These are phyloP conservation scores for Gossypioides kirkii DNA, from an alignment of 345 rosid species.

Conservation along the genomic window DNA sequence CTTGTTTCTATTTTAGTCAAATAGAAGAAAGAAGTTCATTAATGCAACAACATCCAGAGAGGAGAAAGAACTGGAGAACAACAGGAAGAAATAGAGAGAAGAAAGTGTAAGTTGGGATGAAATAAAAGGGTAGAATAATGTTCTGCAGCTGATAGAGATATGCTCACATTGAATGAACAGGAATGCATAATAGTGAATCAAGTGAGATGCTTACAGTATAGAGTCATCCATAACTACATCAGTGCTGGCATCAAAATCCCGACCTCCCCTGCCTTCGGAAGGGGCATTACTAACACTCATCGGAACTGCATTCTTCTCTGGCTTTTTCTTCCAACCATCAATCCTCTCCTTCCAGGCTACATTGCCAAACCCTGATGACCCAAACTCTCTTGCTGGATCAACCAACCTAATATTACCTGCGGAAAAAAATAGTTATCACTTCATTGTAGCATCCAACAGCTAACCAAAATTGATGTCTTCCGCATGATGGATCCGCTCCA, in stretches of 20 bases:
- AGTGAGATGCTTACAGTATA: conserved; percentile 56
- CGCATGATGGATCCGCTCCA: conserved; percentile 18
- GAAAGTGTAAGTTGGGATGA: neutral
- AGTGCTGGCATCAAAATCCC: conserved; percentile 84
- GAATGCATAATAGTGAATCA: neutral
- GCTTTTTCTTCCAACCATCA: conserved; percentile 98
- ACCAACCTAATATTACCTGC: conserved; percentile 66
- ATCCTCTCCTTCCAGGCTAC: conserved; percentile 95
- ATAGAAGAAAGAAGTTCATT: neutral
- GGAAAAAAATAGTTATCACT: neutral
- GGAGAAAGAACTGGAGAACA: neutral
- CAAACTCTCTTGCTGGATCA: conserved; percentile 60
- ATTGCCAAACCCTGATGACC: conserved; percentile 55
- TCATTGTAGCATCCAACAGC: neutral
- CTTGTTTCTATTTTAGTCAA: neutral
- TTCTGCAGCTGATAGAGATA: neutral
- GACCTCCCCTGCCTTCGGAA: conserved; percentile 84
- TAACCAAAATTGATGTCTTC: neutral
- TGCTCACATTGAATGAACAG: neutral
- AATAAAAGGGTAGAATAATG: neutral
- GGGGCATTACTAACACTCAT: conserved; percentile 76
- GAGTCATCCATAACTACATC: conserved; percentile 89
- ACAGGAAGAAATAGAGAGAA: neutral
- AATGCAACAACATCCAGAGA: neutral
- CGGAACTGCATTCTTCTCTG: conserved; percentile 72